Conservation (phyloP, 371 early-diverging fungal species). For the Actinomucor elegans region DNA sequence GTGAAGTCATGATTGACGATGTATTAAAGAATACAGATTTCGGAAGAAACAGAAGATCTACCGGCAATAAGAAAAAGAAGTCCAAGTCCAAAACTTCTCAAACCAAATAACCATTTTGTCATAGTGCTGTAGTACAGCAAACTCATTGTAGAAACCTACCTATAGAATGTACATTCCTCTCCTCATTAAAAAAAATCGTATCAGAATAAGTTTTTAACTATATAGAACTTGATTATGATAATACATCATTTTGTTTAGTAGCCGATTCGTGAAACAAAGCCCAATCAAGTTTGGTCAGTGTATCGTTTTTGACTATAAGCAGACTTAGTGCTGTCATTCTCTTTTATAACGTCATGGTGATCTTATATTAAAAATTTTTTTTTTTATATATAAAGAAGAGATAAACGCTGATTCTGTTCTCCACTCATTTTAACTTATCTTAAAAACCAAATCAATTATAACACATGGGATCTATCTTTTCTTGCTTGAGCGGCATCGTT, state of each 20-base stretch:
- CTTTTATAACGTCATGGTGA: conserved; percentile 15
- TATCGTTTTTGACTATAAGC: too few relatives aligned
- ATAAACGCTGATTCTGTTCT: too few relatives aligned
- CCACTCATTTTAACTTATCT: too few relatives aligned
- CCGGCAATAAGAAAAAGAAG: not conserved
- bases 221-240: too few relatives aligned
- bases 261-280: too few relatives aligned
- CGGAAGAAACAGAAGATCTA: not conserved
- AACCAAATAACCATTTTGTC: not conserved
- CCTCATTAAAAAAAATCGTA: not conserved
- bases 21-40: conserved; percentile 21
- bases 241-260: too few relatives aligned
- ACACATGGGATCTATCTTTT: conserved; percentile 37
- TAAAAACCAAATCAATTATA: too few relatives aligned
- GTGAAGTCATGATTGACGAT: conserved; percentile 52
- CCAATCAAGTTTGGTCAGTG: too few relatives aligned
- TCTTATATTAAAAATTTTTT: not conserved
- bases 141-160: not conserved
- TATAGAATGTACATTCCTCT: not conserved
- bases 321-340: not conserved
- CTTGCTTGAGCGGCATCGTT: conserved; percentile 29
- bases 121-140: not conserved
- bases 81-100: not conserved
- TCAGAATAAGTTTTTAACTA: not conserved
- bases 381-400: not conserved